Evolutionary conservation across 352 stramenopile species (phyloP).

Genomic region (Phytophthora sansomeana): DNA sequence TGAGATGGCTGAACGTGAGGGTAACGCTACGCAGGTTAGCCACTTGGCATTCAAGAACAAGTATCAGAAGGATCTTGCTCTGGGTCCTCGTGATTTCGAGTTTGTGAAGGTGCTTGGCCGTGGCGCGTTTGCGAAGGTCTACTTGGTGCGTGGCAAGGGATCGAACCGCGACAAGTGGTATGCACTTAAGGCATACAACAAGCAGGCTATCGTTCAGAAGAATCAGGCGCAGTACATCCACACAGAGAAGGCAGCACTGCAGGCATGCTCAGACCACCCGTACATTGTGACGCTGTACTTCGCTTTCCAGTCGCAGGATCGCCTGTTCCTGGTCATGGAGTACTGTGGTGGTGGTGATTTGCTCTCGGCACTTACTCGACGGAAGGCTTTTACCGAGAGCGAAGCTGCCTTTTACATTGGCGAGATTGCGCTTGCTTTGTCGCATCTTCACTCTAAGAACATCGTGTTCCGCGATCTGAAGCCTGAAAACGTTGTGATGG

Average conservation of each 20-base stretch:
- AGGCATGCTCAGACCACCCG: conserved; percentile 86
- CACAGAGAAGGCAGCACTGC: conserved; percentile 83
- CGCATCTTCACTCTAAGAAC: conserved; percentile 87
- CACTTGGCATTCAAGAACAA: conserved; percentile 92
- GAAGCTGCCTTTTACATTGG: conserved; percentile 89
- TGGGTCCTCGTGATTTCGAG: conserved; percentile 87
- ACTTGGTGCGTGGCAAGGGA: conserved; percentile 83
- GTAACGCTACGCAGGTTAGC: conserved; percentile 76
- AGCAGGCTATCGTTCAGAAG: conserved; percentile 89
- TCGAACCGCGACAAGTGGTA: conserved; percentile 91
- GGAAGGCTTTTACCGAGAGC: conserved; percentile 82
- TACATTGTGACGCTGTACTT: conserved; percentile 90
- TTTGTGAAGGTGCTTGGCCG: conserved; percentile 88
- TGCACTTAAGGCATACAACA: conserved; percentile 90
- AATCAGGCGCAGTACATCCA: conserved; percentile 91
- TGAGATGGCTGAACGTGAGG: conserved; percentile 52
- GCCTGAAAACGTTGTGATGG: conserved; percentile 89
- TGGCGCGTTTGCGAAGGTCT: conserved; percentile 87
- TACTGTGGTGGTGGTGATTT: conserved; percentile 86
- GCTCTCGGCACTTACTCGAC: conserved; percentile 77
- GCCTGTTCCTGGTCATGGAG: conserved; percentile 88
- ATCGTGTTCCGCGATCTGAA: conserved; percentile 91
- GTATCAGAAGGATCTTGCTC: conserved; percentile 85
- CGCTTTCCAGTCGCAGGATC: conserved; percentile 87
- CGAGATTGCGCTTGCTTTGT: conserved; percentile 82